Evolutionary conservation across 2,329 filamentous ascomycete species (phyloP).

Genomic region (Pestalotiopsis sp.): DNA sequence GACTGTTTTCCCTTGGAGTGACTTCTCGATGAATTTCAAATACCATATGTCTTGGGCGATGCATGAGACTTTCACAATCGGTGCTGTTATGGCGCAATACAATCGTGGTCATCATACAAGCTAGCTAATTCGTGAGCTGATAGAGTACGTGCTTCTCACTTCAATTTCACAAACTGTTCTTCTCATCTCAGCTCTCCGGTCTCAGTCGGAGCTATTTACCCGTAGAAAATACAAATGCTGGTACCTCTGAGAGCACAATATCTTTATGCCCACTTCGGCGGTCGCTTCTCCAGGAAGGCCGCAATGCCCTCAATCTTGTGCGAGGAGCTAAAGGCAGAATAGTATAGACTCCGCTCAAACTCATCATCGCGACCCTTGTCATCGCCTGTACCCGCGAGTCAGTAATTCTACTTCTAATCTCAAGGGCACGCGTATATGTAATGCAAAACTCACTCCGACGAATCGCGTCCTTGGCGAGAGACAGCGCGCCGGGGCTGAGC

Average conservation of each 20-base stretch:
- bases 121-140: no score
- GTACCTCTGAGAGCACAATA: not conserved
- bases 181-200: no score
- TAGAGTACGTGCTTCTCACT: no score
- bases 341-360: conserved; percentile 13
- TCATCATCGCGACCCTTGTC: conserved; percentile 11
- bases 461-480: conserved; percentile 19
- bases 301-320: conserved; percentile 9
- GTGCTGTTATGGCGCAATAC: not conserved
- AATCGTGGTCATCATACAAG: no score
- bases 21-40: not conserved
- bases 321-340: conserved; percentile 11
- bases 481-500: conserved; percentile 3
- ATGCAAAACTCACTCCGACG: not conserved
- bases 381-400: conserved; percentile 3
- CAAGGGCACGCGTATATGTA: not conserved
- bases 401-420: not conserved
- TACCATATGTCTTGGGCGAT: not conserved
- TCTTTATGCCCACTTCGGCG: conserved; percentile 6
- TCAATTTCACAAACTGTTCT: no score
- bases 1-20: not conserved
- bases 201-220: no score
- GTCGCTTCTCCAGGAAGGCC: conserved; percentile 14
- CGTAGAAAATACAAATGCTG: not conserved
- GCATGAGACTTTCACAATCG: not conserved